Percentiles rank a stretch among this genome's conserved stretches.
These are phyloP conservation scores for Saprolegnia diclina DNA, from an alignment of 352 stramenopile genomes.

Conservation along the genomic window DNA sequence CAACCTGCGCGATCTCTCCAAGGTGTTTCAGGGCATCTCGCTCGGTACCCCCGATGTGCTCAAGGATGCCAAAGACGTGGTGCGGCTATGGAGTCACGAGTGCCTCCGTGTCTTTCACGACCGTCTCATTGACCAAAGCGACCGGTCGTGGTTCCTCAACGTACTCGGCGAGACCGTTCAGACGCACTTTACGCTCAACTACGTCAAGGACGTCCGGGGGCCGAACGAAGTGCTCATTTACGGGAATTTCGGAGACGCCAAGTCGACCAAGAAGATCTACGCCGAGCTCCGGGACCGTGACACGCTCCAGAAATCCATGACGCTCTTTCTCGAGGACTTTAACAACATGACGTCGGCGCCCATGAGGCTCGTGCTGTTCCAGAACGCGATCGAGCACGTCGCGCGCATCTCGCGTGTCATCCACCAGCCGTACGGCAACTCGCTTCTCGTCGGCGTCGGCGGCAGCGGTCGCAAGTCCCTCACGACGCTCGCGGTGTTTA, in stretches of 20 bases:
- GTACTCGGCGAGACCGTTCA: slow-evolving; percentile 64
- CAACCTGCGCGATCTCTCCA: slow-evolving; percentile 90
- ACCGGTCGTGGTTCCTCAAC: slow-evolving; percentile 82
- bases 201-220: slow-evolving; percentile 51
- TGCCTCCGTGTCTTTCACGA: slow-evolving; percentile 89
- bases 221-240: slow-evolving; percentile 78
- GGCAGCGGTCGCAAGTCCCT: slow-evolving; percentile 90
- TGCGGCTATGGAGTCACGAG: slow-evolving; percentile 89
- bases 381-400: slow-evolving; percentile 93
- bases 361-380: slow-evolving; percentile 93
- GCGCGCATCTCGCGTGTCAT: slow-evolving; percentile 90
- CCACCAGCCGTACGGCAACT: slow-evolving; percentile 90
- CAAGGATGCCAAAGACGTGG: slow-evolving; percentile 79
- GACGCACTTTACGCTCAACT: slow-evolving; percentile 74
- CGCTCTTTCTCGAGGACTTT: slow-evolving; percentile 91
- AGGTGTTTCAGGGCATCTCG: slow-evolving; percentile 90
- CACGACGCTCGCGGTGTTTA: slow-evolving; percentile 89
- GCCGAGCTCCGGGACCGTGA: slow-evolving; percentile 81
- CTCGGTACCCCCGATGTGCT: slow-evolving; percentile 73
- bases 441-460: slow-evolving; percentile 89
- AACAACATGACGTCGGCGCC: slow-evolving; percentile 92
- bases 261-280: slow-evolving; percentile 71
- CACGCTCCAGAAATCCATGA: slow-evolving; percentile 79
- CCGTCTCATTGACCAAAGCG: slow-evolving; percentile 84
- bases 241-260: slow-evolving; percentile 83